Percentiles rank a stretch among this genome's conserved stretches.
phyloP scores from a whole-genome alignment of 2,329 filamentous ascomycete species.

The Penicillium sp. region DNA sequence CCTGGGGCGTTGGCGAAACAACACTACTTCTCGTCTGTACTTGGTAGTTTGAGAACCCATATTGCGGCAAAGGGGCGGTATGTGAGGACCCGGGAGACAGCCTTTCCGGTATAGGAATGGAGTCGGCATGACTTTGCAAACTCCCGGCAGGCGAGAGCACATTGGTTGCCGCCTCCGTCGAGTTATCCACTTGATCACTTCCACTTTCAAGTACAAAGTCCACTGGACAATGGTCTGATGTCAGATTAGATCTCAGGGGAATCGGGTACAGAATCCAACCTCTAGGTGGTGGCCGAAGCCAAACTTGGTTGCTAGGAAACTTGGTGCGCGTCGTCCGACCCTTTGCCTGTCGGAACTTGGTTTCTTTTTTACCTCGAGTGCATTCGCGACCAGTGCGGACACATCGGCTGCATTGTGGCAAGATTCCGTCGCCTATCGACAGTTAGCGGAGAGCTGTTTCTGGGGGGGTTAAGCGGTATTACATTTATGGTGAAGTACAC shows the following conservation, averaged over 20 bases:
- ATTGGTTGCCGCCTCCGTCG: background rate
- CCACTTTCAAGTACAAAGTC: constrained; percentile 25
- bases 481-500: constrained; percentile 25
- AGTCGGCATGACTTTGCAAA: background rate
- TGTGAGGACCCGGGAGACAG: constrained; percentile 1
- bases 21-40: background rate
- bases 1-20: background rate
- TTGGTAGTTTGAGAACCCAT: background rate
- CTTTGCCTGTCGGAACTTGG: constrained; percentile 17
- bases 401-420: constrained; percentile 24
- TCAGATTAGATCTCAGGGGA: constrained; percentile 6
- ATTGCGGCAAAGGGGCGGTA: background rate
- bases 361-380: constrained; percentile 10
- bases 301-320: constrained; percentile 25
- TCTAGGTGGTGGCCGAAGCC: constrained; percentile 24
- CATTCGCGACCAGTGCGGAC: constrained; percentile 19
- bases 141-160: background rate
- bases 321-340: constrained; percentile 12
- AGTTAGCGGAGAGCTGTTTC: background rate
- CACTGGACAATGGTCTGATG: constrained; percentile 5
- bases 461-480: background rate
- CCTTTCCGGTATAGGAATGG: background rate
- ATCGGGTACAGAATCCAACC: constrained; percentile 8
- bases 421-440: constrained; percentile 17
- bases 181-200: constrained; percentile 14